Conservation (phyloP, 2,329 filamentous ascomycete species). For the Penicillium sp. region DNA sequence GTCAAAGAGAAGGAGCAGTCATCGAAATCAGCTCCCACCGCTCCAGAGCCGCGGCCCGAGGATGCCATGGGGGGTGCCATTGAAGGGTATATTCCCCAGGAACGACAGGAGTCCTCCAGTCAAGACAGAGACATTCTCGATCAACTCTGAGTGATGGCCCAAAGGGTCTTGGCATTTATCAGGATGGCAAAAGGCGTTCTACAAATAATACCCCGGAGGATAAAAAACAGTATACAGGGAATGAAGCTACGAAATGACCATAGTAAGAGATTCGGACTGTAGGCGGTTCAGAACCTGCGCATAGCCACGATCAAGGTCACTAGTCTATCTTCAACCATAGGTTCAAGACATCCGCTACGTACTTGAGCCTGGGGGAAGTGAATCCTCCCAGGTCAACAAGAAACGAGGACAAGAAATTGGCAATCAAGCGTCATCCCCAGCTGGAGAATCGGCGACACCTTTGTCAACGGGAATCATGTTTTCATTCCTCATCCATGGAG, state of each 20-base stretch:
- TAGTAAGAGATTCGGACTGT: background rate
- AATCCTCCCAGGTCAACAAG: conserved; percentile 21
- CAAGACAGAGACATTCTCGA: conserved; percentile 51
- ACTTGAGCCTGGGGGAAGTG: conserved; percentile 15
- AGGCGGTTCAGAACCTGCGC: background rate
- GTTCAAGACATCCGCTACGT: conserved; percentile 26
- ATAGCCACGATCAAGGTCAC: conserved; percentile 13
- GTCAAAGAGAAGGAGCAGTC: conserved; percentile 38
- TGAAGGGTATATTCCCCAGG: conserved; percentile 46
- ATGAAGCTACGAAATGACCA: conserved; percentile 26
- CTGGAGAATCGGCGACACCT: conserved; percentile 89
- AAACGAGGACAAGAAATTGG: conserved; percentile 61
- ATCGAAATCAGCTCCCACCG: conserved; percentile 19
- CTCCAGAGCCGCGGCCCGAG: conserved; percentile 39
- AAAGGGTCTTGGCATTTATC: conserved; percentile 12
- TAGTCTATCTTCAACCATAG: conserved; percentile 7
- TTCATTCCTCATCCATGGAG: conserved; percentile 41
- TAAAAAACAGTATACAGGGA: conserved; percentile 13
- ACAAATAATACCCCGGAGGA: conserved; percentile 24
- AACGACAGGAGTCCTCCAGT: conserved; percentile 27
- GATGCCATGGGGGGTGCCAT: conserved; percentile 45
- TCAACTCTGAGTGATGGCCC: conserved; percentile 40
- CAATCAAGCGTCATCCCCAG: conserved; percentile 87
- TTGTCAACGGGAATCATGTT: conserved; percentile 53
- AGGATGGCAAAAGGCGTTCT: conserved; percentile 19